Percentiles rank a stretch among this genome's conserved stretches.
Conservation (phyloP, 805 yeast genomes). For the Lipomyces mesembrius region DNA sequence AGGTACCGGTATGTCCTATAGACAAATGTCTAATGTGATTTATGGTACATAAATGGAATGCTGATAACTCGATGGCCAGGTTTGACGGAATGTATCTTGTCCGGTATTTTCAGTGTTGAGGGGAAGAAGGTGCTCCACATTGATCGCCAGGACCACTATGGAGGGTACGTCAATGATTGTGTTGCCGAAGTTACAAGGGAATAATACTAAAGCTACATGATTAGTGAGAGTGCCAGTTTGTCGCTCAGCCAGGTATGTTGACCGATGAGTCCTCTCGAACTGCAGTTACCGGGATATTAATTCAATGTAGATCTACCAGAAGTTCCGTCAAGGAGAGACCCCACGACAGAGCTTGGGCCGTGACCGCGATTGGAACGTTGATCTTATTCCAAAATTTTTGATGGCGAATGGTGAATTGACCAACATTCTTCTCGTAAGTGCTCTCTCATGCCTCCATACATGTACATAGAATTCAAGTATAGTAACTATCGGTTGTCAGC, state of each 20-base stretch:
- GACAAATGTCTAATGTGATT: neutral
- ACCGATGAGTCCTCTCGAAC: constrained; percentile 31
- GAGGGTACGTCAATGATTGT: constrained; percentile 55
- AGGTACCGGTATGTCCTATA: constrained; percentile 45
- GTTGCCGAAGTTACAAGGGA: neutral
- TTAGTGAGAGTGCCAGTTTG: constrained; percentile 76
- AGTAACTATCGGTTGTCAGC: constrained; percentile 43
- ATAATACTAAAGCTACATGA: neutral
- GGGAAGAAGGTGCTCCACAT: constrained; percentile 97
- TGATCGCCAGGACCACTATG: constrained; percentile 95
- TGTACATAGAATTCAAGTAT: neutral
- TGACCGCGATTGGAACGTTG: constrained; percentile 97
- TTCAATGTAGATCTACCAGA: constrained; percentile 61
- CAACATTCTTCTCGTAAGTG: constrained; percentile 69
- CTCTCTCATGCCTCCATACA: neutral
- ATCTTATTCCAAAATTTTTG: constrained; percentile 91
- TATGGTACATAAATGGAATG: neutral
- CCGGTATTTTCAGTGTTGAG: constrained; percentile 94
- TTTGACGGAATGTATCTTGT: constrained; percentile 93
- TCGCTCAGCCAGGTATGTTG: constrained; percentile 58
- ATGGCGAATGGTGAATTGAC: constrained; percentile 99
- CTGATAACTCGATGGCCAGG: constrained; percentile 53
- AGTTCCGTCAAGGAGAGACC: constrained; percentile 82
- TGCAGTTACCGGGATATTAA: neutral
- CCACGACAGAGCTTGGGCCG: constrained; percentile 72